Evolutionary conservation across 2,329 filamentous ascomycete species (phyloP), one percentile per base, ranked within the genome.

Genomic region (Calycina herbarum): DNA sequence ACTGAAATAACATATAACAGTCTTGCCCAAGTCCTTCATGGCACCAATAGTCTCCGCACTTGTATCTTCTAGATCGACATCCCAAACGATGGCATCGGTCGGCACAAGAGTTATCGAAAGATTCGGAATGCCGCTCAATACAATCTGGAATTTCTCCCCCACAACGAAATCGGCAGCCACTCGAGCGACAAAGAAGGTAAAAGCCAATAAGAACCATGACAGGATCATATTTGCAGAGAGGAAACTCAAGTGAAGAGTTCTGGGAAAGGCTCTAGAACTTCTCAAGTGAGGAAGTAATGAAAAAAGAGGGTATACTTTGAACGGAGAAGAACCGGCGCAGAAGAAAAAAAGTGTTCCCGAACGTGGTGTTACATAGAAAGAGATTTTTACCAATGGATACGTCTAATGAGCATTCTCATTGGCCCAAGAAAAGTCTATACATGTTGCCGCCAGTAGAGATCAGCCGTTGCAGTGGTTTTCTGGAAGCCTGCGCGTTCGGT

Each of bases 1-100:
- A 61, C 86, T 89, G 78, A 92, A 92, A 77, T 93, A 93, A 79
- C 90, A 93, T 66, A 92, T 88, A 63, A 91, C 85, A 67, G 84
- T 86, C 73, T 85, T 85, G 8, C 82, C 83, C 33, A 80, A 72
- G 2, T 70, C 68, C 54, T 87, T 82, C 15, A 89, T 77, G 5
- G 75, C 73, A 3, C 76, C 67, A 61, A 88, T 84, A 1, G 78
- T 81, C 6, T 77, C 73, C 15, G 78, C 77, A 5, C 78, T 75
- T 61, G 83, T 85, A 74, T 89, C 72, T 27, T 74, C 71, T 13
- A 74, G 70, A 62, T 78, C 78, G 71, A 81, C 76, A 70, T 83
- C 74, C 75, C 78, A 76, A 5, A 71, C 66, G 11, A 63, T 56
- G 5, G 63, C 68, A 61, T 69, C 67, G 5, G 57, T 33, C 2